These are phyloP conservation scores for Fusarium sp. DNA, from an alignment of 2,329 filamentous ascomycete genomes.

Conservation along the genomic window DNA sequence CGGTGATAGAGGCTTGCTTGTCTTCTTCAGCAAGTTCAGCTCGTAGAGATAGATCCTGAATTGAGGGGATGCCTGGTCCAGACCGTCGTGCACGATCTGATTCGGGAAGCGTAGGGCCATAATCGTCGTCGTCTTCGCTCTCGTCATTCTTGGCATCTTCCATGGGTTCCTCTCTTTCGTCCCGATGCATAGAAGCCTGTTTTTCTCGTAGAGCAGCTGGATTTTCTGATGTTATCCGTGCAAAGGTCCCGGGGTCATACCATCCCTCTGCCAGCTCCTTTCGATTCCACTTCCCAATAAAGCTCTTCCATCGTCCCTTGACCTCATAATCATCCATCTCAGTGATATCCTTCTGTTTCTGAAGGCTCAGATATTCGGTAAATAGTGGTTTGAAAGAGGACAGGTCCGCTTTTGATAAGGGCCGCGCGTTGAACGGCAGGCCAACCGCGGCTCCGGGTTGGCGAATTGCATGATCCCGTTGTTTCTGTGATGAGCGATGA, in stretches of 20 bases:
- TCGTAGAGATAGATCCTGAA: constrained; percentile 78
- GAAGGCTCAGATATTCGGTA: constrained; percentile 86
- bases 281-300: constrained; percentile 90
- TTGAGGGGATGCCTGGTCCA: constrained; percentile 76
- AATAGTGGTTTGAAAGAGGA: constrained; percentile 77
- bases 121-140: constrained; percentile 65
- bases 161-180: constrained; percentile 59
- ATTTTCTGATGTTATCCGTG: constrained; percentile 52
- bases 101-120: constrained; percentile 59
- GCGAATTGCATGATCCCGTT: constrained; percentile 36
- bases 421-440: constrained; percentile 76
- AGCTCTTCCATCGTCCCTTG: constrained; percentile 93
- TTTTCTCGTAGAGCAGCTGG: constrained; percentile 18
- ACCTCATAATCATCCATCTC: constrained; percentile 80
- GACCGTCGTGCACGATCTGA: constrained; percentile 45
- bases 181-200: constrained; percentile 21
- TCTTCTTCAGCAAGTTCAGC: constrained; percentile 66
- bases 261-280: constrained; percentile 89
- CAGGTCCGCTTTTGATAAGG: constrained; percentile 78
- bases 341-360: constrained; percentile 80
- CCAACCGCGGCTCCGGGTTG: constrained; percentile 20
- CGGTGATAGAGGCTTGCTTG: constrained; percentile 63
- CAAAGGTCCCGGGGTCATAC: constrained; percentile 85
- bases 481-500: constrained; percentile 46
- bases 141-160: constrained; percentile 57